Base-by-base conservation (phyloP, 176 grass and related monocot genomes). In the Poa pratensis region DNA sequence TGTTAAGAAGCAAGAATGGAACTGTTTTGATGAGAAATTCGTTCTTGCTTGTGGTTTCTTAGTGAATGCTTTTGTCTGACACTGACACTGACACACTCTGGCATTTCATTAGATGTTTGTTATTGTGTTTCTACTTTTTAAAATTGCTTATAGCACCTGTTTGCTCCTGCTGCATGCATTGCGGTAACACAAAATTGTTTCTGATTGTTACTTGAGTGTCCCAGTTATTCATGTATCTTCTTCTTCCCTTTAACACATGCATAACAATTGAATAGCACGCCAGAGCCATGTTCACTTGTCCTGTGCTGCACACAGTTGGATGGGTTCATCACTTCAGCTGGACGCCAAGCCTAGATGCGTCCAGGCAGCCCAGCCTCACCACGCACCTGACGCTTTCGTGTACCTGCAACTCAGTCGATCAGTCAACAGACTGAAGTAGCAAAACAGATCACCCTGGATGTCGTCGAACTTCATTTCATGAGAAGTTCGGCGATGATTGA, bases 1-100 rank as follows among this genome's bases (percentile, higher is more conserved):
- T 23, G 57, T 1, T 59, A 59, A 23, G 57, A 59, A 67, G 15
- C 28, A 35, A 19, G 28, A 35, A 67, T 18, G 30, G 0, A 2
- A 35, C 17, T 67, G 16, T 3, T 9, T 1, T 35, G 63, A 35
- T 35, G 15, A 34, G 3, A 35, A 6, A 67, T 35, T 35, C 30
- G 16, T 0, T 18, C 15, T 7, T 32, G 26, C 24, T 63, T 57
- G 6, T 57, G 7, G 8, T 57, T 45, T 45, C 1, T 35, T 35
- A 59, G 57, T 59, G 57, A 59, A 59, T 59, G 57, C n/a, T 58
- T 59, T 23, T 59, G 9, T 59, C 57, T 59, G 57, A 59, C 57
- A 59, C 57, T 59, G 57, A 59, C 57, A 59, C 9, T 22, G 57
- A 24, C 8, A 59, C 57, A 59, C 55, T 10, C 9, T 3, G n/a